A percentile compares a stretch with the other conserved stretches of the same genome.
Evolutionary conservation across 495 filamentous ascomycete genomes (phyloP).

Genomic region (Lichina pygmaea): DNA sequence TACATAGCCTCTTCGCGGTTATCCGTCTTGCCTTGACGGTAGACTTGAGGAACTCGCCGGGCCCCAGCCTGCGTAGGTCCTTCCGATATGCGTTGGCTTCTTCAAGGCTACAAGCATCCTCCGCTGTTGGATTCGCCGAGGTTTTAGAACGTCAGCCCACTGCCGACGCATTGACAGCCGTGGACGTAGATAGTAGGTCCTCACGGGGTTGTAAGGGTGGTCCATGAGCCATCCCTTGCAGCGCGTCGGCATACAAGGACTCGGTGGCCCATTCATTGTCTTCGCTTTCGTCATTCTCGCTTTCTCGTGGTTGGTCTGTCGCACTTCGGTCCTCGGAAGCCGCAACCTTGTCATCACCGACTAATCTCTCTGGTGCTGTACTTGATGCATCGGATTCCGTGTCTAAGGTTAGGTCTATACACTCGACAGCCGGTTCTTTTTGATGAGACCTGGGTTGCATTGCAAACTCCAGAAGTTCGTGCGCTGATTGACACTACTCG

Average conservation of each 20-base stretch:
- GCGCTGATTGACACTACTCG: too few relatives aligned
- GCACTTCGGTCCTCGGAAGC: too few relatives aligned
- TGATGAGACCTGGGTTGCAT: too few relatives aligned
- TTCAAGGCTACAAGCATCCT: conserved; percentile 40
- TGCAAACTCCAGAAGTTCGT: too few relatives aligned
- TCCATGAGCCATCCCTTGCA: conserved; percentile 4
- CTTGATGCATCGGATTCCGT: too few relatives aligned
- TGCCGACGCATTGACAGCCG: neutral
- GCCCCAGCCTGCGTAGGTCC: conserved; percentile 46
- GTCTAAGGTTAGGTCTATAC: too few relatives aligned
- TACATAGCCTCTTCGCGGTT: conserved; percentile 60
- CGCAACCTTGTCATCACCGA: too few relatives aligned
- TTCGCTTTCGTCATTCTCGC: neutral
- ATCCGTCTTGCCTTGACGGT: conserved; percentile 41
- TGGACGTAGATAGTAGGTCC: neutral
- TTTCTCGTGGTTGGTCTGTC: neutral
- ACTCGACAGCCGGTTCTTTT: too few relatives aligned
- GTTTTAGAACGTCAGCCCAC: neutral
- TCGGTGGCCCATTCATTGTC: conserved; percentile 3
- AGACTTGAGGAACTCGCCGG: conserved; percentile 42
- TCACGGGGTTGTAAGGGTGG: conserved; percentile 1
- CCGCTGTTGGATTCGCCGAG: neutral
- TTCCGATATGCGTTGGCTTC: conserved; percentile 42
- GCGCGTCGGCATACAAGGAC: conserved; percentile 4
- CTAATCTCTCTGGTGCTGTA: too few relatives aligned